Evolutionary conservation across 139 green algal species (phyloP).

Genomic region (Yamagishiella unicocca): DNA sequence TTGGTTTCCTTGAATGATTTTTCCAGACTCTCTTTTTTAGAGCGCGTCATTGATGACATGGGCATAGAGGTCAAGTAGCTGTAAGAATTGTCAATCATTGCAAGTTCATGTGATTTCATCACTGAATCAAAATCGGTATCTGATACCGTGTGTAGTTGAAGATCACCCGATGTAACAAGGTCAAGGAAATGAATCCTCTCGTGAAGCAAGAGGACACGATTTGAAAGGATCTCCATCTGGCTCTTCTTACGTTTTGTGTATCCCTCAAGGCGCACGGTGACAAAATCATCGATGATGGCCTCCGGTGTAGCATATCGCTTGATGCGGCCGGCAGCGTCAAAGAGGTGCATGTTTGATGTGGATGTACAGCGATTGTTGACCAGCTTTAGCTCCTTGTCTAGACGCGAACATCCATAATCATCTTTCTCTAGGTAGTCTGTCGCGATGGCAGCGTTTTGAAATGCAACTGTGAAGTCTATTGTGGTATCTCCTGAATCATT

Average conservation of each 20-base stretch:
- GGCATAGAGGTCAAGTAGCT: no score
- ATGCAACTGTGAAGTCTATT: background rate
- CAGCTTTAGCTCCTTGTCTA: background rate
- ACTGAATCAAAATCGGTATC: no score
- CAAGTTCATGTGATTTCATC: no score
- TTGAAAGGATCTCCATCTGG: background rate
- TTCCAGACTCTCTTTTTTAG: no score
- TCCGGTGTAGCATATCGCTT: background rate
- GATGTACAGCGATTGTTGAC: background rate
- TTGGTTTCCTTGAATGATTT: no score
- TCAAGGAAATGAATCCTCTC: no score
- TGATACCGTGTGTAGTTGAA: no score
- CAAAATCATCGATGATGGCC: background rate
- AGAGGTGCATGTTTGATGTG: constrained; percentile 26
- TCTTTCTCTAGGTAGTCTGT: background rate
- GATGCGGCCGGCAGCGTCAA: background rate
- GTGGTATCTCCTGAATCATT: background rate
- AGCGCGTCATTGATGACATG: no score
- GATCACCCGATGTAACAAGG: no score
- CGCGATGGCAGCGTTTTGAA: background rate
- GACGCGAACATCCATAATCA: background rate
- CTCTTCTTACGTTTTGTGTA: background rate
- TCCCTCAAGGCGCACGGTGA: background rate
- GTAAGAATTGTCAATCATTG: no score
- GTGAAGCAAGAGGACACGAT: no score